Evolutionary conservation across 1,284 basidiomycete genomes (phyloP).

Genomic region (Phellopilus nigrolimitatus): DNA sequence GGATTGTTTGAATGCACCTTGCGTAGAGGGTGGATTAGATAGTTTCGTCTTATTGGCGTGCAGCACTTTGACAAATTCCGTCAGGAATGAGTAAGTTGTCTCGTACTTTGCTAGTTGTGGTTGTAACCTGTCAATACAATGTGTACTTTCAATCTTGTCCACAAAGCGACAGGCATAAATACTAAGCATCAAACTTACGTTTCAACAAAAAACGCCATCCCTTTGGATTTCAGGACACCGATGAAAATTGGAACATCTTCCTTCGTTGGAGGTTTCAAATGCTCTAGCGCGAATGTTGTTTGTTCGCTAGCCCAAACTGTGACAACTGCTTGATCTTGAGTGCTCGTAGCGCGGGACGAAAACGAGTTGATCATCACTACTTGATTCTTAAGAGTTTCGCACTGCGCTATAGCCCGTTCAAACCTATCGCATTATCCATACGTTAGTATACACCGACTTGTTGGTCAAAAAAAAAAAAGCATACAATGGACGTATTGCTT

Average conservation of each 20-base stretch:
- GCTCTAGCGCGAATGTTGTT: not conserved
- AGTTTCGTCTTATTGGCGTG: not conserved
- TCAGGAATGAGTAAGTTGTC: not conserved
- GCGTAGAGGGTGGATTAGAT: not conserved
- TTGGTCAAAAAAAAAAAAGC: not conserved
- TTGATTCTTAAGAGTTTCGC: not conserved
- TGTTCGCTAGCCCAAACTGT: conserved; percentile 2
- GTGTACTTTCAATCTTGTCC: not conserved
- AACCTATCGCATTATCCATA: not conserved
- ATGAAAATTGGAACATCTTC: conserved; percentile 3
- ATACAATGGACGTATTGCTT: conserved; percentile 3
- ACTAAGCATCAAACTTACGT: not conserved
- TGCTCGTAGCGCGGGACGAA: not conserved
- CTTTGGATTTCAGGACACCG: conserved; percentile 6
- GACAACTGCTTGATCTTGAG: not conserved
- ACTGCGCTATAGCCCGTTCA: not conserved
- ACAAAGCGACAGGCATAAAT: not conserved
- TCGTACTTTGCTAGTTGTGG: conserved; percentile 2
- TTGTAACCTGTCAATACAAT: conserved; percentile 1
- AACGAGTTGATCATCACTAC: conserved; percentile 1
- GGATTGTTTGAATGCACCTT: not conserved
- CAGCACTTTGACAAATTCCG: not conserved
- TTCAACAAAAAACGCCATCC: conserved; percentile 2
- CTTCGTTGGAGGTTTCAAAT: not conserved
- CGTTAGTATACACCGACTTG: not conserved